Base-by-base conservation (phyloP, 441 rosid genomes). In the Eruca vesicaria region DNA sequence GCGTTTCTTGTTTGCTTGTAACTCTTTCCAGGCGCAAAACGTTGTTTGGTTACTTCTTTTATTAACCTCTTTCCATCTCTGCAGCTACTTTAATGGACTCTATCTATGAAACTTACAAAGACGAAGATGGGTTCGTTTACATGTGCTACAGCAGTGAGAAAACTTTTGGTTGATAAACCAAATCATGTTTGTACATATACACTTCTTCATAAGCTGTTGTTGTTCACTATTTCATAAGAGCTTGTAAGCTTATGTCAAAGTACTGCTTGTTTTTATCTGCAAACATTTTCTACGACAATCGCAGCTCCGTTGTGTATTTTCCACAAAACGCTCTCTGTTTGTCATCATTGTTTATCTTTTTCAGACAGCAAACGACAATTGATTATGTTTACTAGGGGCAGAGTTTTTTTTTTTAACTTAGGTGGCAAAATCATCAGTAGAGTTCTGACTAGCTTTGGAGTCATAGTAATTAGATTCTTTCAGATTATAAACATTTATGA, bases 71-170 rank as follows among this genome's bases (percentile, higher is more conserved):
- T n/a, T 48, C 63, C 73, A 23, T 79, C 59, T 53, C 66, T 79
- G 86, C 89, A 90, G 99, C 90, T 69, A 80, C 90, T 75, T 66
- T 86, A 15, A 80, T 94, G 93, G 88, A 86, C 19, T 77, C 87
- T 0, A 69, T 90, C 9, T 90, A 90, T 18, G 94, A 90, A 75
- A 78, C 93, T 48, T 90, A 67, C 85, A 92, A 88, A 83, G 99
- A 92, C 1, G 90, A 88, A 33, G 99, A 94, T 76, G 98, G 98
- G 12, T 94, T 90, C 75, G 85, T 92, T 43, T 94, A 94, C 78
- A 84, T 94, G 95, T 89, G 89, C 74, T 94, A 92, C 83, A 92
- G 97, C 88, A 87, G 91, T 60, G 97, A 94, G 86, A 89, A 94
- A 71, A 88, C 97, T 66, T 94, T 92, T 3, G 97, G 97, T 72